Conservation (phyloP, 2,329 filamentous ascomycete genomes). For the Aspergillus phoenicis region DNA sequence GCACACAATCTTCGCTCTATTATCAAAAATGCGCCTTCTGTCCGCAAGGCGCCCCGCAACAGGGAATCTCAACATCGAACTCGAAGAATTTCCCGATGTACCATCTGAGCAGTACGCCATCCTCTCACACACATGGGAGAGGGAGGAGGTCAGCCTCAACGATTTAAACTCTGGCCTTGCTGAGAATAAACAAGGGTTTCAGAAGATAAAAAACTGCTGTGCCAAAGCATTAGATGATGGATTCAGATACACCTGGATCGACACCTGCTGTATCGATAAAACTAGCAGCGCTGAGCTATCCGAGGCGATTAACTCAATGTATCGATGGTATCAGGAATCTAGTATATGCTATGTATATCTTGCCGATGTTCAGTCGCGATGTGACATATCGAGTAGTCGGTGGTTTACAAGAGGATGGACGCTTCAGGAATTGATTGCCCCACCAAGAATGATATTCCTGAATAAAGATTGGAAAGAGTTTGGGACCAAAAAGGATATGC, state of each 20-base stretch:
- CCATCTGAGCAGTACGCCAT: too few relatives aligned
- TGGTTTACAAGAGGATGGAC: slow-evolving; percentile 3
- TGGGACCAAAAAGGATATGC: background rate
- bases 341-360: background rate
- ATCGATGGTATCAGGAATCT: background rate
- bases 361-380: background rate
- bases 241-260: background rate
- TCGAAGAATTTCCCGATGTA: too few relatives aligned
- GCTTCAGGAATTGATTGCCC: slow-evolving; percentile 1
- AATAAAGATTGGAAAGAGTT: background rate
- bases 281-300: background rate
- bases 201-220: too few relatives aligned
- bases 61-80: too few relatives aligned
- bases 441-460: background rate
- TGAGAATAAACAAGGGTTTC: too few relatives aligned
- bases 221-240: too few relatives aligned
- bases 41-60: too few relatives aligned
- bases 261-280: background rate
- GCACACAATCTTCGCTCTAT: too few relatives aligned
- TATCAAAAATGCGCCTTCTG: too few relatives aligned
- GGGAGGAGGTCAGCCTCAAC: too few relatives aligned
- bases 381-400: background rate
- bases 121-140: too few relatives aligned
- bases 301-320: background rate
- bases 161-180: too few relatives aligned